Evolutionary conservation across 176 grass and related monocot genomes (phyloP), one percentile per base, ranked within the genome.

Genomic region (Musa schizocarpa): DNA sequence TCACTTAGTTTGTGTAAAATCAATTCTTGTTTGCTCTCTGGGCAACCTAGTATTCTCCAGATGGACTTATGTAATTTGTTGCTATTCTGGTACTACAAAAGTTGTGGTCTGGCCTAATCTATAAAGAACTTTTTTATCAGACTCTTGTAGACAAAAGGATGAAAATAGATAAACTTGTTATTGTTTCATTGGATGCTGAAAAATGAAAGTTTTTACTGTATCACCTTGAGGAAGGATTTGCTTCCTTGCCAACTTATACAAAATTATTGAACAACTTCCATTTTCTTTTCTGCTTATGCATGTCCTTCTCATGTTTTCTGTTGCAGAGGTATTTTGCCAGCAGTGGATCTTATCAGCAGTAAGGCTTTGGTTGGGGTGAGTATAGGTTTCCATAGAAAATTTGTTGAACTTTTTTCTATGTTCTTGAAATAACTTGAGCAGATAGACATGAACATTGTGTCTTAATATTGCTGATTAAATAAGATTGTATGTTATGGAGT

Each of bases 271-370:
- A 49, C n/a, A n/a, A n/a, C 21, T 76, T 34, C 25, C 7, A 57
- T 83, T 65, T 9, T 54, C 52, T 68, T 66, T 74, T 53, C 84
- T 43, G 34, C 34, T 43, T 43, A 23, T 72, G 11, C 14, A 63
- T 75, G 83, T 79, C 43, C 22, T 65, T 76, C 52, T 0, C n/a
- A 4, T 75, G 56, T 67, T 77, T 77, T 55, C 52, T 78, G 50
- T 17, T 84, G 69, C 86, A 99, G 96, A 76, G 96, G 96, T 63
- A 92, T 99, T 84, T 88, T 99, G 56, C 85, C 88, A 0, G 96
- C 91, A 54, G 87, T 99, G 78, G 96, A 99, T 83, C 11, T 99
- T 53, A 86, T 99, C 72, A 77, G 88, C 48, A 79, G 14, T 29
- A 86, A 75, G 56, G 84, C n/a, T 80, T 82, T 99, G 63, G 96